Percentiles rank a stretch among this genome's conserved stretches.
Evolutionary conservation across 2,329 filamentous ascomycete species (phyloP).

Genomic region (Ustulina deusta): DNA sequence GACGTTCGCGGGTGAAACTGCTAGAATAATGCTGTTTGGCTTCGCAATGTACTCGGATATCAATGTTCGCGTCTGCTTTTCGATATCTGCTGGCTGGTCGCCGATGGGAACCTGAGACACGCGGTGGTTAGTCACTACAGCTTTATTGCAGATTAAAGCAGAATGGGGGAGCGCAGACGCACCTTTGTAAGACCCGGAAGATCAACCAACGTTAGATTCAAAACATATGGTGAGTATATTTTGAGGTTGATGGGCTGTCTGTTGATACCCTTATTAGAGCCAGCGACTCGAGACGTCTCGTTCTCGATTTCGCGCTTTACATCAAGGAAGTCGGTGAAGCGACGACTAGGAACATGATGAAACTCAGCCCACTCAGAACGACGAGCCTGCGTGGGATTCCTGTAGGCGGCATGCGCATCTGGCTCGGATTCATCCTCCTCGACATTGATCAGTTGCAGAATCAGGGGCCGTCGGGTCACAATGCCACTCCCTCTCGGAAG

Average conservation of each 20-base stretch:
- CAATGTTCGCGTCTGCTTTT: slow-evolving; percentile 96
- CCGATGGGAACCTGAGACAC: slow-evolving; percentile 84
- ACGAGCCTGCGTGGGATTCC: slow-evolving; percentile 76
- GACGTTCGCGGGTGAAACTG: slow-evolving; percentile 96
- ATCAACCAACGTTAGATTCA: slow-evolving; percentile 96
- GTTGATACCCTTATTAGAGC: slow-evolving; percentile 98
- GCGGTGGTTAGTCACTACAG: slow-evolving; percentile 36
- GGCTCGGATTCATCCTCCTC: slow-evolving; percentile 77
- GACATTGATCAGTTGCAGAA: slow-evolving; percentile 98
- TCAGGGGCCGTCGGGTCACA: slow-evolving; percentile 91
- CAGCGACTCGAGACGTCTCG: slow-evolving; percentile 90
- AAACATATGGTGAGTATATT: slow-evolving; percentile 95
- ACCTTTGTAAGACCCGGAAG: slow-evolving; percentile 95
- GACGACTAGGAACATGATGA: slow-evolving; percentile 89
- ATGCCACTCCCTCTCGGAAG: slow-evolving; percentile 96
- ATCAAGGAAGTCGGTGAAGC: slow-evolving; percentile 90
- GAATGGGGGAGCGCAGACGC: slow-evolving; percentile 41
- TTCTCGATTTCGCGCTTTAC: slow-evolving; percentile 98
- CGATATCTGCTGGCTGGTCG: slow-evolving; percentile 96
- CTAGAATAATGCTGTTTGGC: slow-evolving; percentile 97
- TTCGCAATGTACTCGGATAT: slow-evolving; percentile 99
- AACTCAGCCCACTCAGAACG: slow-evolving; percentile 91
- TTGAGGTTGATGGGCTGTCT: slow-evolving; percentile 97
- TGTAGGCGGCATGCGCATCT: slow-evolving; percentile 77
- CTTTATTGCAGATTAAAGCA: not conserved